A percentile compares a stretch with the other conserved stretches of the same genome.
phyloP scores from a whole-genome alignment of 352 stramenopile genomes.

The Globisporangium canariense region DNA sequence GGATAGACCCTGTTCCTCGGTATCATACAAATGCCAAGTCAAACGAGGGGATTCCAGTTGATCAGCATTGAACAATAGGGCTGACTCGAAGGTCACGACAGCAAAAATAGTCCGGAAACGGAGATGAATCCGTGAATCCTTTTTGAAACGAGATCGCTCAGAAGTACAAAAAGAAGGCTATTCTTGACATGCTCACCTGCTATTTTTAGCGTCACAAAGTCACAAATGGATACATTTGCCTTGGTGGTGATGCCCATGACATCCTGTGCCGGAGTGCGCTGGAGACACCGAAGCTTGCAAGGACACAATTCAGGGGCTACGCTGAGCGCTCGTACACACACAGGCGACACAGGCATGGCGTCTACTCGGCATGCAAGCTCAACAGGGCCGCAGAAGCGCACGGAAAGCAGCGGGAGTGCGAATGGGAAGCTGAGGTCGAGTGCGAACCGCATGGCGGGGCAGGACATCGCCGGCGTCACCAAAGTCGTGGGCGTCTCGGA shows the following conservation, averaged over 20 bases:
- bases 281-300: too few relatives aligned
- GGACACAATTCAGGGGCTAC: background rate
- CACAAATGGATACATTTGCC: too few relatives aligned
- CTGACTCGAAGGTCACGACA: too few relatives aligned
- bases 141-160: background rate
- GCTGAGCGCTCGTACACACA: background rate
- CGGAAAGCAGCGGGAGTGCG: background rate
- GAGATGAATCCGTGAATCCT: too few relatives aligned
- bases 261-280: too few relatives aligned
- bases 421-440: conserved; percentile 23
- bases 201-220: too few relatives aligned
- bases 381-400: conserved; percentile 8
- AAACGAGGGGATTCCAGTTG: too few relatives aligned
- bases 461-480: conserved; percentile 55
- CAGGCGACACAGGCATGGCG: background rate
- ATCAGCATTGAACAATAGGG: too few relatives aligned
- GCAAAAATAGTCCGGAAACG: too few relatives aligned
- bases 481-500: conserved; percentile 32
- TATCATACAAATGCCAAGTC: too few relatives aligned
- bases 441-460: conserved; percentile 44
- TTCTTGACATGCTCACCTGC: background rate
- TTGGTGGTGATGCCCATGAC: too few relatives aligned
- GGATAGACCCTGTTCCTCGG: too few relatives aligned
- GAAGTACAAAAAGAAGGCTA: background rate
- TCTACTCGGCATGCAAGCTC: conserved; percentile 7